Conservation (phyloP, 768 basidiomycete species). For the Naganishia friedmannii region DNA sequence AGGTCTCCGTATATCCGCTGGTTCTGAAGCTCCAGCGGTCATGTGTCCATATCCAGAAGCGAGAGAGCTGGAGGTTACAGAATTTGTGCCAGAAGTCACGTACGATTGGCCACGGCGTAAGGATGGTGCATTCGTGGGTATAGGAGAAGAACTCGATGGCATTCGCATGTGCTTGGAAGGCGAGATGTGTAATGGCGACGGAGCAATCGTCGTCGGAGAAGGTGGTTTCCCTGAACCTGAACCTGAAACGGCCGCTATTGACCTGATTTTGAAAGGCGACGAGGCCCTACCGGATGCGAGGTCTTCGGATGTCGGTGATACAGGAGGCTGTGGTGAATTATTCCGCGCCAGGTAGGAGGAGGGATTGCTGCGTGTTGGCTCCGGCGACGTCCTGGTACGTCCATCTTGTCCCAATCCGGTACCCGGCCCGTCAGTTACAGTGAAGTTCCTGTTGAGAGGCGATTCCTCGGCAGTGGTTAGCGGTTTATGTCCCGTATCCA, state of each 20-base stretch:
- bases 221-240: neutral
- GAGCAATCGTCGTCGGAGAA: neutral
- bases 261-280: neutral
- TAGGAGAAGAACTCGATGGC: neutral
- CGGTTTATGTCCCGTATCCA: neutral
- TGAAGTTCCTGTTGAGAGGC: neutral
- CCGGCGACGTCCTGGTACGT: neutral
- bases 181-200: neutral
- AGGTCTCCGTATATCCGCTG: slow-evolving; percentile 13
- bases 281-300: neutral
- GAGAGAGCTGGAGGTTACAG: slow-evolving; percentile 9
- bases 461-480: neutral
- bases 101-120: slow-evolving; percentile 24
- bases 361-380: neutral
- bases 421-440: neutral
- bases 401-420: neutral
- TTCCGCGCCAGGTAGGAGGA: neutral
- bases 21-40: slow-evolving; percentile 4
- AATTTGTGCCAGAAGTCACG: slow-evolving; percentile 11
- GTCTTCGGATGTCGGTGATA: neutral
- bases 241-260: neutral
- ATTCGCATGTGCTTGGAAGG: neutral
- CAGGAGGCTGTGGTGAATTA: neutral
- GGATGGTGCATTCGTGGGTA: neutral
- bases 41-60: slow-evolving; percentile 7